phyloP scores from a whole-genome alignment of 352 stramenopile species.

The Pythium biforme region DNA sequence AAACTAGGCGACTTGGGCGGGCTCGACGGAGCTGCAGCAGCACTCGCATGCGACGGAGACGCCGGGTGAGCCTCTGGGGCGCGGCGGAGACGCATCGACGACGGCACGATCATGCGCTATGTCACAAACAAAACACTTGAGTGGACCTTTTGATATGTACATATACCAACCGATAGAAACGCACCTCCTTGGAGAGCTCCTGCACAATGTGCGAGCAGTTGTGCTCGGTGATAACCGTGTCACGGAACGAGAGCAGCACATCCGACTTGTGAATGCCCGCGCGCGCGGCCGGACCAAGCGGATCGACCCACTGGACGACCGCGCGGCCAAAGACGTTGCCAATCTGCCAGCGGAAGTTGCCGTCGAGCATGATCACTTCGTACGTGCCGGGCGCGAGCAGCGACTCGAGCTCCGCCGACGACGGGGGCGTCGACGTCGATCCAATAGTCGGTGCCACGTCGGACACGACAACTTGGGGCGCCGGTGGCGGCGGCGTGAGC shows the following conservation, averaged over 20 bases:
- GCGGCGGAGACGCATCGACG: constrained; percentile 69
- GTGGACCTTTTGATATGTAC: no score
- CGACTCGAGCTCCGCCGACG: constrained; percentile 37
- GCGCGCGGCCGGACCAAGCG: constrained; percentile 54
- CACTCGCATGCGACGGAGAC: constrained; percentile 1
- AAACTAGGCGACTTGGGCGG: constrained; percentile 9
- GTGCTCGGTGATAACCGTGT: constrained; percentile 69
- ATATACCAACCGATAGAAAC: constrained; percentile 1
- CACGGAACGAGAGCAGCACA: constrained; percentile 73
- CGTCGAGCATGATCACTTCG: constrained; percentile 77
- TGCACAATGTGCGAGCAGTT: constrained; percentile 79
- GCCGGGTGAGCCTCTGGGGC: constrained; percentile 44
- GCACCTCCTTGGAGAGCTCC: constrained; percentile 73
- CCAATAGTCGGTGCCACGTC: constrained; percentile 4
- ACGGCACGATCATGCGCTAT: constrained; percentile 62
- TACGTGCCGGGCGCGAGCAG: constrained; percentile 69
- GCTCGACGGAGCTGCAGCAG: constrained; percentile 15
- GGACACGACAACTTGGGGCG: constrained; percentile 1
- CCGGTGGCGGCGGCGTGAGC: constrained; percentile 33
- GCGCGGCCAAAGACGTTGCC: constrained; percentile 80
- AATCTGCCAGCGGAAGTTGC: constrained; percentile 81
- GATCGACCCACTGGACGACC: constrained; percentile 78
- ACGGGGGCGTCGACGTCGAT: constrained; percentile 29
- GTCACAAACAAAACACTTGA: neutral
- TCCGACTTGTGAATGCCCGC: constrained; percentile 84